Base-by-base conservation (phyloP, 257 asterid genomes). In the Henckelia pumila region DNA sequence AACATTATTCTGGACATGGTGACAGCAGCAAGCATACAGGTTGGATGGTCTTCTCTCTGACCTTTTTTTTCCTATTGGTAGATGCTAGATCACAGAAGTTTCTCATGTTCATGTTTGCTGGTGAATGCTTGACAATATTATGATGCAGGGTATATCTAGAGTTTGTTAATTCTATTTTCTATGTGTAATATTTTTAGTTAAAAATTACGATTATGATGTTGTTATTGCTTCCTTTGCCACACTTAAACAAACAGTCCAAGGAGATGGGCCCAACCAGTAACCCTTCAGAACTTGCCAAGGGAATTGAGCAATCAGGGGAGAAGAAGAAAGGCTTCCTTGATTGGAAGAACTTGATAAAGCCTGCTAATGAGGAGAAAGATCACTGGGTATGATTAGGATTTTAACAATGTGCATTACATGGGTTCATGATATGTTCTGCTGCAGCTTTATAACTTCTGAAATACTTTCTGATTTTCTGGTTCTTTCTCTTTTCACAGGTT, bases 1-100 rank as follows among this genome's bases (percentile, higher is more conserved):
- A 91, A 71, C 77, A 87, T 82, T 80, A 87, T 91, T 26, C 78
- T 89, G 88, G 98, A 91, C 73, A 76, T 81, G 0, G 98, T 89
- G 68, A 81, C 96, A 61, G 95, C 96, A 20, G 90, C 96, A 57
- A 89, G 95, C 86, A 87, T 91, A 78, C 98, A 91, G 96, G 98
- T 91, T 64, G 30, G 40, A 8, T 19, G 35, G 26, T 28, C 64
- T 61, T 57, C 56, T 55, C 13, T 4, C 25, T 32, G 10, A 13
- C 55, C 55, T 63, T 37, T 3, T 23, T 28, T 70, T 65, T 1
- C 62, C 72, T 60, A 65, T 55, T 37, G 19, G 19, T 63, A 62
- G 30, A 40, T 32, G 10, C 40, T 8, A 32, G 40, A 8, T 29
- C 6, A 29, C 5, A 6, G 7, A 29, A 29, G 33, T 29, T 29